Base-by-base conservation (phyloP, 257 asterid genomes). In the Nicotiana attenuata region DNA sequence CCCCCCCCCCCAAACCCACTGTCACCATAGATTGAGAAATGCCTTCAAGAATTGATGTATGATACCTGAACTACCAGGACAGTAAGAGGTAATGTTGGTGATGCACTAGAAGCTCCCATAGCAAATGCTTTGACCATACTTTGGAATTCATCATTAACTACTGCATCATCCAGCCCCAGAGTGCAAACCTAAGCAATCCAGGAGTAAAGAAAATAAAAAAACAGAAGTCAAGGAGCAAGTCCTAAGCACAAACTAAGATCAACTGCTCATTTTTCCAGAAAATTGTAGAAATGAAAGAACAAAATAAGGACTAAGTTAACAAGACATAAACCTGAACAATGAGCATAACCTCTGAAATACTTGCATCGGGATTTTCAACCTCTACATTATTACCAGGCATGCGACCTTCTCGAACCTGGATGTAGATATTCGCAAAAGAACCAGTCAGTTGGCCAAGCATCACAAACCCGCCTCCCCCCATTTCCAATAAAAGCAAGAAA, bases 351-450 rank as follows among this genome's bases (percentile, higher is more conserved):
- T 96, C 98, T 66, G 94, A 88, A 85, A 92, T 85, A 82, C 66
- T 64, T 26, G 76, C 59, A 83, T 88, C 92, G 20, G 91, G 79
- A 88, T 87, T 85, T 81, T 86, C 96, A 35, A 60, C 89, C 77
- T 86, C 91, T 76, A 83, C 80, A 45, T 56, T 69, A 81, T 84
- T 80, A 80, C 85, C 82, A 69, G 95, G 89, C 65, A 79, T 85
- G 87, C 97, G 88, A 81, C 99, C 99, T 84, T 96, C 99, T 79
- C 99, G 97, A 86, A 96, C 99, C 99, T 95, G 84, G 45, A 47
- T 14, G 31, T 64, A 61, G 77, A 80, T 50, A 26, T 80, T 80
- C 65, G 56, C 66, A 26, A 73, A 73, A 50, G 63, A 73, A 50
- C 9, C 63, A 47, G 63, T 73, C 41, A 73, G 41, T 73, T 15